These are phyloP conservation scores for Ustilago bromivora DNA, from an alignment of 1,284 basidiomycete genomes.

Conservation along the genomic window DNA sequence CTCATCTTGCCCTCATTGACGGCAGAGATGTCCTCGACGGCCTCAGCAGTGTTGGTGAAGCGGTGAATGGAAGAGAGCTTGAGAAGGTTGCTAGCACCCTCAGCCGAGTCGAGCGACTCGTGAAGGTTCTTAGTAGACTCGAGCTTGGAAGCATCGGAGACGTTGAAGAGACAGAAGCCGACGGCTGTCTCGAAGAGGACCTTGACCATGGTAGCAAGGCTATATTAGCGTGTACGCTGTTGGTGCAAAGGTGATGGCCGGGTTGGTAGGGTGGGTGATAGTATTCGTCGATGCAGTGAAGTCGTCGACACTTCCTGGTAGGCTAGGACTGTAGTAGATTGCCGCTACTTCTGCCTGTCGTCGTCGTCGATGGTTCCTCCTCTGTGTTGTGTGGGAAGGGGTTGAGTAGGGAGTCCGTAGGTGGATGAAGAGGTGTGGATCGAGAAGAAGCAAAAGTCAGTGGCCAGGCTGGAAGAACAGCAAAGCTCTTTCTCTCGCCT, in stretches of 20 bases:
- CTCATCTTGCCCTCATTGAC: slow-evolving; percentile 92
- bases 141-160: slow-evolving; percentile 89
- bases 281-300: neutral
- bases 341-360: slow-evolving; percentile 9
- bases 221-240: neutral
- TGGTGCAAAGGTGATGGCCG: neutral
- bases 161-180: slow-evolving; percentile 97
- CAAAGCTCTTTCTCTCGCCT: neutral
- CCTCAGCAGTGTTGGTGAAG: slow-evolving; percentile 93
- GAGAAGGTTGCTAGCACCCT: slow-evolving; percentile 82
- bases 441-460: neutral
- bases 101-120: slow-evolving; percentile 91
- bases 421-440: neutral
- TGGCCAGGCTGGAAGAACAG: slow-evolving; percentile 9
- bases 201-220: slow-evolving; percentile 60
- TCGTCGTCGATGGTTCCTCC: slow-evolving; percentile 7
- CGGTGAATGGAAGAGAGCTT: slow-evolving; percentile 96
- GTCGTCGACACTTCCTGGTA: slow-evolving; percentile 3
- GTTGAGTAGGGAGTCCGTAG: slow-evolving; percentile 4
- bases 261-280: neutral
- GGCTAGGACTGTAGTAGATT: slow-evolving; percentile 3
- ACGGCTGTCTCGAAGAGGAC: slow-evolving; percentile 69
- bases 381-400: neutral
- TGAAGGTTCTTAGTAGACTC: slow-evolving; percentile 82
- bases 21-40: slow-evolving; percentile 98